Conservation (phyloP, 2,329 filamentous ascomycete species). For the Samsoniella hepiali region DNA sequence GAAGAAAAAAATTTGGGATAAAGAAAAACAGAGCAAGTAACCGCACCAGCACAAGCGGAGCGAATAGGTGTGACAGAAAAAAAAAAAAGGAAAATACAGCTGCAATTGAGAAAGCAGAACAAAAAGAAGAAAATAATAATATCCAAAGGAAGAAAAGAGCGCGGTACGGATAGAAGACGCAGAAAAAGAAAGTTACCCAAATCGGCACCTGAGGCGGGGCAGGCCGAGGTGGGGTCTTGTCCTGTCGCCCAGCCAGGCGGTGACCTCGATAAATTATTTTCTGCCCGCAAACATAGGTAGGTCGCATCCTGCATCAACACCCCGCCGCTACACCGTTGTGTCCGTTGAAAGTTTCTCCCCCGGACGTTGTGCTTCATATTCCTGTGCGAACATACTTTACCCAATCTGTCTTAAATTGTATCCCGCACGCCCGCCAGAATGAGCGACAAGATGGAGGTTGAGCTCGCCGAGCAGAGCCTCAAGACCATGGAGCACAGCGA, state of each 20-base stretch:
- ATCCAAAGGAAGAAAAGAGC: no score
- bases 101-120: no score
- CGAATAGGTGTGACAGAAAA: neutral
- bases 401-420: neutral
- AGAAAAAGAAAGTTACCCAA: conserved; percentile 1
- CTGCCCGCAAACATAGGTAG: conserved; percentile 27
- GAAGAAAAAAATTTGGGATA: neutral
- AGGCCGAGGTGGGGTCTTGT: conserved; percentile 14
- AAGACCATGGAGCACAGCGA: conserved; percentile 85
- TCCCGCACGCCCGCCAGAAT: conserved; percentile 32
- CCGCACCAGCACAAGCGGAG: neutral
- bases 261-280: conserved; percentile 30
- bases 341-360: conserved; percentile 2
- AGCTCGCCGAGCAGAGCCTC: conserved; percentile 60
- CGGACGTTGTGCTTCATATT: neutral
- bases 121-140: no score
- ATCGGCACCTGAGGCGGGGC: conserved; percentile 17
- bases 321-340: conserved; percentile 10
- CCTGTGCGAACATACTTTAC: neutral
- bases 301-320: conserved; percentile 9
- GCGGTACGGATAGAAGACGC: no score
- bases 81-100: no score
- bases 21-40: neutral
- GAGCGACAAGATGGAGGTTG: conserved; percentile 56
- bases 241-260: conserved; percentile 24